Percentiles rank a stretch among this genome's conserved stretches.
phyloP scores from a whole-genome alignment of 176 grass and related monocot species.

The Cymbopogon citratus region DNA sequence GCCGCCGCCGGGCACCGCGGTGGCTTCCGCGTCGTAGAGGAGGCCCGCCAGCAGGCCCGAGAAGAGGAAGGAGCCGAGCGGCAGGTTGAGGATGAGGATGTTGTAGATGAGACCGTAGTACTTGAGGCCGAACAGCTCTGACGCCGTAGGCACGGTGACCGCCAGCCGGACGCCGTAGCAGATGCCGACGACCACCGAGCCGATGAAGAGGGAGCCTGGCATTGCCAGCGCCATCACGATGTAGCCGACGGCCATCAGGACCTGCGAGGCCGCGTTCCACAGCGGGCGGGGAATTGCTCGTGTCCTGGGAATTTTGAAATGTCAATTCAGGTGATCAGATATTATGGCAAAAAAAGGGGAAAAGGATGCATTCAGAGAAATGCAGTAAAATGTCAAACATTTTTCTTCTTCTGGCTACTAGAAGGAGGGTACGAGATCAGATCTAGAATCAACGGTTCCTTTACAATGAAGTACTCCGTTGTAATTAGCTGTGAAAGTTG shows the following conservation, averaged over 20 bases:
- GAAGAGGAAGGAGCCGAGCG: slow-evolving; percentile 94
- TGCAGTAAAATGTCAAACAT: neutral
- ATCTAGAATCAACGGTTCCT: neutral
- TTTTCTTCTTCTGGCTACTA: neutral
- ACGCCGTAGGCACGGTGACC: slow-evolving; percentile 78
- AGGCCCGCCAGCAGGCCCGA: slow-evolving; percentile 88
- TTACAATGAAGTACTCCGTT: neutral
- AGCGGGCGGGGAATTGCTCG: slow-evolving; percentile 62
- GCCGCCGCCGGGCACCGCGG: slow-evolving; percentile 54
- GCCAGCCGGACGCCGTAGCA: slow-evolving; percentile 92
- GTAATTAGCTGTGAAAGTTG: neutral
- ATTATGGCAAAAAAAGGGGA: neutral
- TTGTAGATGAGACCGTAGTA: slow-evolving; percentile 99
- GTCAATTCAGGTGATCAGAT: neutral
- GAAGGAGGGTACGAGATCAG: neutral
- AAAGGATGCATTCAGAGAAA: neutral
- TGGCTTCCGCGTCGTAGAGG: slow-evolving; percentile 87
- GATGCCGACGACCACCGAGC: slow-evolving; percentile 70
- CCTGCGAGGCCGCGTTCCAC: slow-evolving; percentile 87
- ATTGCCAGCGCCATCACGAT: slow-evolving; percentile 67
- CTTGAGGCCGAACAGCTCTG: slow-evolving; percentile 91
- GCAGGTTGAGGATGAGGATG: slow-evolving; percentile 95
- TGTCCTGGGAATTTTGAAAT: slow-evolving; percentile 36
- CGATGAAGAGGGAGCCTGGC: slow-evolving; percentile 84
- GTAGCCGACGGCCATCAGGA: slow-evolving; percentile 78